phyloP scores from a whole-genome alignment of 768 basidiomycete species.

The Coprinellus micaceus region DNA sequence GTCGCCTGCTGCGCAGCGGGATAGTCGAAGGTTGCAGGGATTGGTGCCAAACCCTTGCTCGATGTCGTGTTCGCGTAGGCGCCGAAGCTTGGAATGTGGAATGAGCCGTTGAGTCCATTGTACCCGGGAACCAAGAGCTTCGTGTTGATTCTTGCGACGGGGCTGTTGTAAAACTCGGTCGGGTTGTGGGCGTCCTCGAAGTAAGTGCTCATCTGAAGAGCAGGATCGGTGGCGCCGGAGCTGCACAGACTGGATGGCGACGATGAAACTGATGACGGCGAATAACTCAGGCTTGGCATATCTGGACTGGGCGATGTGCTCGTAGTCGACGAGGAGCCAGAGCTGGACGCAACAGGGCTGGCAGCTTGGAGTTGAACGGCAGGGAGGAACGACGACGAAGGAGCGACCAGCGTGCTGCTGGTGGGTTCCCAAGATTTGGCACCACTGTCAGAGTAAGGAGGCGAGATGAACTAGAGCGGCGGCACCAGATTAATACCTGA shows the following conservation, averaged over 20 bases:
- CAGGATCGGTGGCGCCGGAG: slow-evolving; percentile 38
- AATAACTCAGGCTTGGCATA: slow-evolving; percentile 56
- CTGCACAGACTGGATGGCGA: slow-evolving; percentile 31
- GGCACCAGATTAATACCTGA: not conserved
- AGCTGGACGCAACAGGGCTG: not conserved
- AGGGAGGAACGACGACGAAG: not conserved
- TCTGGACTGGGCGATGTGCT: slow-evolving; percentile 41
- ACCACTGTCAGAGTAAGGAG: not conserved
- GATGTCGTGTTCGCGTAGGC: too few relatives aligned
- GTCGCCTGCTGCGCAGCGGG: too few relatives aligned
- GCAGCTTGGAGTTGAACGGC: not conserved
- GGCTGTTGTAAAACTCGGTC: slow-evolving; percentile 1
- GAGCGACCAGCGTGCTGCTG: slow-evolving; percentile 3
- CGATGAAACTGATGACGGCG: slow-evolving; percentile 59
- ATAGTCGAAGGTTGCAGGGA: too few relatives aligned
- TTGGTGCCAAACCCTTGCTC: too few relatives aligned
- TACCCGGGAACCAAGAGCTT: not conserved
- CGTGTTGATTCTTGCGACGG: not conserved
- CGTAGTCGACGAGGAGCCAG: not conserved
- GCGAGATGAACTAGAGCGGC: not conserved
- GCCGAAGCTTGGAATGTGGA: too few relatives aligned
- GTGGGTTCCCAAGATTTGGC: not conserved
- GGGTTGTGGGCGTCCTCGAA: slow-evolving; percentile 33
- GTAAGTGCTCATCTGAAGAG: slow-evolving; percentile 53
- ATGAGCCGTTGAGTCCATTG: not conserved